Base-by-base conservation (phyloP, 2,329 filamentous ascomycete genomes). In the Sclerotinia subarctica region DNA sequence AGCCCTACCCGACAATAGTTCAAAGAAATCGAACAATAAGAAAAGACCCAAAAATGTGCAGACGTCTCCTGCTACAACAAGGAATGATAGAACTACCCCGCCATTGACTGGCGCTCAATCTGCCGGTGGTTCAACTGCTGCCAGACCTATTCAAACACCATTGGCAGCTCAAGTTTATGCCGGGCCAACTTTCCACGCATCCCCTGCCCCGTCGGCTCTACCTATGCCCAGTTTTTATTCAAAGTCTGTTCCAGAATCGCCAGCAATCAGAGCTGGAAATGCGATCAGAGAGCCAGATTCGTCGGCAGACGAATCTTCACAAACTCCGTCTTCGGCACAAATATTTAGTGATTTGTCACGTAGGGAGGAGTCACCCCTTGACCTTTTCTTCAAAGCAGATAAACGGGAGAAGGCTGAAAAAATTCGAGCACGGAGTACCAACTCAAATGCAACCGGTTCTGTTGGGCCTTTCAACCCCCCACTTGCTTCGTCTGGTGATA, bases 121-220 rank as follows among this genome's bases (percentile, higher is more conserved):
- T 49, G 58, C 71, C 19, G 69, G 70, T 35, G 69, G 72, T 38
- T 62, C 71, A 53, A 71, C 68, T 75, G 79, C 83, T 52, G 78
- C 79, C 52, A 79, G 78, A 52, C 81, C 81, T 63, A 74, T 77
- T 52, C 78, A 78, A 56, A 79, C 76, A 19, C 83, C 83, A 29
- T 81, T 83, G 26, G 67, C 70, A 47, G 64, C 73, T 26, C 59
- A 62, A 46, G 74, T 73, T 15, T 99, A 97, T 80, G 95, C 95
- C 51, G 95, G 94, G 19, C 91, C 94, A 46, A 96, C 93, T 6
- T 99, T 98, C 78, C 94, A 97, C 79, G 92, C 93, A 52, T 98
- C 95, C 11, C 95, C 95, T 26, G 94, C 94, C 1, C 91, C 95
- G 0, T 96, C 93, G 11, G 89, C 93, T 32, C 83, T 99, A 44